Conservation (phyloP, 495 filamentous ascomycete species). For the Amphirosellinia nigrospora region DNA sequence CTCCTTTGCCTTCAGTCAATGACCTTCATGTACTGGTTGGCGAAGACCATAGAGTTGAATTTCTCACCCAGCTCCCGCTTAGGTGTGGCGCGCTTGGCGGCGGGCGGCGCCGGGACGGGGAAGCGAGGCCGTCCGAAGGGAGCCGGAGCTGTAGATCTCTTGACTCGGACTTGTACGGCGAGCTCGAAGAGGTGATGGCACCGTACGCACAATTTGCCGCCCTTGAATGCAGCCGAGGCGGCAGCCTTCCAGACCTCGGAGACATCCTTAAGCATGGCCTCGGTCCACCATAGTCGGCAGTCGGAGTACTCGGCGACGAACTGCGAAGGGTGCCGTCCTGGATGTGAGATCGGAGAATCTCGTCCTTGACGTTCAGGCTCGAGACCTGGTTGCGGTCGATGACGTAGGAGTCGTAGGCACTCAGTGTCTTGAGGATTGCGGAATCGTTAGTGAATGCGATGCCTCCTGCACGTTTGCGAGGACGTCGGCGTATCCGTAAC, state of each 20-base stretch:
- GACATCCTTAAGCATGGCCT: slow-evolving; percentile 53
- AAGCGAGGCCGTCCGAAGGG: slow-evolving; percentile 36
- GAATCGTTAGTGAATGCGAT: slow-evolving; percentile 39
- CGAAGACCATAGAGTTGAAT: slow-evolving; percentile 25
- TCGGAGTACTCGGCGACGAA: slow-evolving; percentile 60
- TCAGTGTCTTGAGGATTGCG: slow-evolving; percentile 52
- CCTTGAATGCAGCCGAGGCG: slow-evolving; percentile 45
- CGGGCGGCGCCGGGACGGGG: slow-evolving; percentile 17
- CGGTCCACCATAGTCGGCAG: slow-evolving; percentile 62
- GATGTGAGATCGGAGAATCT: slow-evolving; percentile 44
- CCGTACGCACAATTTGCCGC: slow-evolving; percentile 44
- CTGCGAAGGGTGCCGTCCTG: slow-evolving; percentile 53
- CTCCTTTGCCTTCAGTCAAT: slow-evolving; percentile 28
- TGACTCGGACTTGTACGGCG: slow-evolving; percentile 28
- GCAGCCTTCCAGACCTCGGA: slow-evolving; percentile 56
- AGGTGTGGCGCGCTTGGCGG: slow-evolving; percentile 17
- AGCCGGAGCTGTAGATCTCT: slow-evolving; percentile 25
- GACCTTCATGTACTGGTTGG: slow-evolving; percentile 41
- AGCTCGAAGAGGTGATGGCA: slow-evolving; percentile 24
- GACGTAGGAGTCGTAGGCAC: slow-evolving; percentile 55
- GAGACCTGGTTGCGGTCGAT: slow-evolving; percentile 36
- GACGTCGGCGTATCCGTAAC: slow-evolving; percentile 32
- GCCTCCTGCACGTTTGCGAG: slow-evolving; percentile 44
- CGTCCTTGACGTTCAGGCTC: slow-evolving; percentile 49
- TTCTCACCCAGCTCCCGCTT: slow-evolving; percentile 31